These are phyloP conservation scores for Fonsecaea nubica DNA, from an alignment of 2,329 filamentous ascomycete species.

Conservation along the genomic window DNA sequence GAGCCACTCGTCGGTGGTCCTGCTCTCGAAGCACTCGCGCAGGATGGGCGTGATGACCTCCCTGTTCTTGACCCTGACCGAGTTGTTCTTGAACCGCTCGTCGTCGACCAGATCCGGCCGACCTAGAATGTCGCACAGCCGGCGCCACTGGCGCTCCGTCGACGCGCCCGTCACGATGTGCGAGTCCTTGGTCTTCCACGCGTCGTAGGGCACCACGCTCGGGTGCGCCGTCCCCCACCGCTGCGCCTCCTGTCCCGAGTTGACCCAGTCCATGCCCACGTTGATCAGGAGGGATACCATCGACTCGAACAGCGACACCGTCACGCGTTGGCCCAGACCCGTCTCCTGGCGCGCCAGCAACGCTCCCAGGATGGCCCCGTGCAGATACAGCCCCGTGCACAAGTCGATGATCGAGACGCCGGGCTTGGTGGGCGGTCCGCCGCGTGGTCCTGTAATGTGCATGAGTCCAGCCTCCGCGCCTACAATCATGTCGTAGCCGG, in stretches of 20 bases:
- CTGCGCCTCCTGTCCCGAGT: slow-evolving; percentile 39
- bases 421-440: slow-evolving; percentile 22
- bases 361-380: slow-evolving; percentile 32
- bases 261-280: slow-evolving; percentile 29
- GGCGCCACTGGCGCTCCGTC: slow-evolving; percentile 72
- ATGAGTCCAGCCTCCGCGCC: slow-evolving; percentile 29
- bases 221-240: slow-evolving; percentile 57
- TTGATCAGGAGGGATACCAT: slow-evolving; percentile 30
- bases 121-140: slow-evolving; percentile 67
- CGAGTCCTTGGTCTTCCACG: slow-evolving; percentile 72
- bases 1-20: slow-evolving; percentile 52
- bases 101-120: slow-evolving; percentile 68
- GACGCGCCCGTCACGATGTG: slow-evolving; percentile 73
- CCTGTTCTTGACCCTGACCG: slow-evolving; percentile 62
- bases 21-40: slow-evolving; percentile 44
- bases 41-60: slow-evolving; percentile 49
- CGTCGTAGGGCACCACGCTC: slow-evolving; percentile 56
- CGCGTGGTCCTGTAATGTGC: slow-evolving; percentile 25
- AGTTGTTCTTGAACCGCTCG: slow-evolving; percentile 66
- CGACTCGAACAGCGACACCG: slow-evolving; percentile 56
- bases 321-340: slow-evolving; percentile 42
- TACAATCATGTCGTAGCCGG: slow-evolving; percentile 33
- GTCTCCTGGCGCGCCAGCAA: slow-evolving; percentile 25
- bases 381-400: slow-evolving; percentile 29
- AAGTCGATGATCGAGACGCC: slow-evolving; percentile 28